Evolutionary conservation across 495 filamentous ascomycete genomes (phyloP).

Genomic region (Elaphomyces granulatus): DNA sequence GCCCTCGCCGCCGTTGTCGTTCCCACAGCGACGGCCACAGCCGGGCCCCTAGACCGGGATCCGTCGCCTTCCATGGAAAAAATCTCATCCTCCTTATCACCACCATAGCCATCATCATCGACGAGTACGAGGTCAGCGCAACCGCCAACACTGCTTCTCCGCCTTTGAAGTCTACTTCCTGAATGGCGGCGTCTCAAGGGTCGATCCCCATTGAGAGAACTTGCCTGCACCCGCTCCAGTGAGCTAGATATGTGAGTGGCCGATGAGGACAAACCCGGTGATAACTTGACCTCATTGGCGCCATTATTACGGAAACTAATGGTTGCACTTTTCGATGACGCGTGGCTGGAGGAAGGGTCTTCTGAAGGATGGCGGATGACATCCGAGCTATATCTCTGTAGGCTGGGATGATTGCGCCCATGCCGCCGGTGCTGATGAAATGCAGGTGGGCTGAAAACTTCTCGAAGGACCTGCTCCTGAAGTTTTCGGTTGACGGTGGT

Average conservation of each 20-base stretch:
- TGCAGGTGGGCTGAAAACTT: slow-evolving; percentile 78
- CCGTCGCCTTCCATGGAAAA: slow-evolving; percentile 56
- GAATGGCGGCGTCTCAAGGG: slow-evolving; percentile 53
- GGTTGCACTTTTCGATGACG: slow-evolving; percentile 1
- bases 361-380: slow-evolving; percentile 22
- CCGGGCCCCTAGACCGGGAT: slow-evolving; percentile 2
- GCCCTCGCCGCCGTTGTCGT: neutral
- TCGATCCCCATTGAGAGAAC: slow-evolving; percentile 20
- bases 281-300: slow-evolving; percentile 17
- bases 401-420: slow-evolving; percentile 43
- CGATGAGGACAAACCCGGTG: slow-evolving; percentile 26
- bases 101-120: slow-evolving; percentile 75
- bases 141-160: slow-evolving; percentile 42
- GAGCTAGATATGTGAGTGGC: slow-evolving; percentile 24
- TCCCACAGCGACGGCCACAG: neutral
- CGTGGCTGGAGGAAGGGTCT: slow-evolving; percentile 14
- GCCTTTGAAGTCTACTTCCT: slow-evolving; percentile 60
- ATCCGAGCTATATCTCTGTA: slow-evolving; percentile 32
- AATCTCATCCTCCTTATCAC: slow-evolving; percentile 59
- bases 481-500: slow-evolving; percentile 82
- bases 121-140: slow-evolving; percentile 66
- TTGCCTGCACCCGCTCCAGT: slow-evolving; percentile 21
- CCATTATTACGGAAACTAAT: no score
- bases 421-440: slow-evolving; percentile 54
- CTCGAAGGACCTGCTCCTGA: slow-evolving; percentile 82